Evolutionary conservation across 2,329 filamentous ascomycete species (phyloP).

Genomic region (Endoconidiophora polonica): DNA sequence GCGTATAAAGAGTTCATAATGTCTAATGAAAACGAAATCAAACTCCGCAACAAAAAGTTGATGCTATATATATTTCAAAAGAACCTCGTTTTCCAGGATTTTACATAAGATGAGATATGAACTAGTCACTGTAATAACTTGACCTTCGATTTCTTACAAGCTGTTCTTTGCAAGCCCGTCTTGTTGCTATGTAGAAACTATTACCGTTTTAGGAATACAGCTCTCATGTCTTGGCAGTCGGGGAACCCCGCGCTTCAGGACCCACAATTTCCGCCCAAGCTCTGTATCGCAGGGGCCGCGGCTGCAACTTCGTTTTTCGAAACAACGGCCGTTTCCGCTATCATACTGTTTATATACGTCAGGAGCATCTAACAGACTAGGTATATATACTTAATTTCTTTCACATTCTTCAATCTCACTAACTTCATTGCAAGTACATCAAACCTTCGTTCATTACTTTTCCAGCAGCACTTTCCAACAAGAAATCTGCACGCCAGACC

Average conservation of each 20-base stretch:
- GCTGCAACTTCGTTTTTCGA: too few relatives aligned
- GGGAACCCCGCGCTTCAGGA: constrained; percentile 10
- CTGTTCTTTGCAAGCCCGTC: too few relatives aligned
- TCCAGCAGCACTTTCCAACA: neutral
- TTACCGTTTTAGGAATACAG: constrained; percentile 1
- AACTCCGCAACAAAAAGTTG: too few relatives aligned
- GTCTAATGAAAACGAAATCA: neutral
- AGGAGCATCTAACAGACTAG: neutral
- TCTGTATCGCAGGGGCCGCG: neutral
- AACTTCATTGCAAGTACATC: neutral
- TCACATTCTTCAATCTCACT: neutral
- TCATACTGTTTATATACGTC: neutral
- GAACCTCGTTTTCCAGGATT: too few relatives aligned
- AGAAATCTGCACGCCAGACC: constrained; percentile 4
- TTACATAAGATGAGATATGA: too few relatives aligned
- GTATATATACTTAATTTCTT: neutral
- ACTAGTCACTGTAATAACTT: too few relatives aligned
- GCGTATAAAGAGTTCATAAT: constrained; percentile 3
- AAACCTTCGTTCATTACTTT: neutral
- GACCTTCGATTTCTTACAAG: too few relatives aligned
- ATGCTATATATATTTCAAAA: too few relatives aligned
- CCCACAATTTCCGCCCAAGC: constrained; percentile 7
- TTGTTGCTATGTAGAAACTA: neutral
- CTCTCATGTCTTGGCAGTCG: neutral
- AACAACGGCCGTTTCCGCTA: too few relatives aligned